Evolutionary conservation across 306 rosid genomes (phyloP).

Genomic region (Casuarina cunninghamiana): DNA sequence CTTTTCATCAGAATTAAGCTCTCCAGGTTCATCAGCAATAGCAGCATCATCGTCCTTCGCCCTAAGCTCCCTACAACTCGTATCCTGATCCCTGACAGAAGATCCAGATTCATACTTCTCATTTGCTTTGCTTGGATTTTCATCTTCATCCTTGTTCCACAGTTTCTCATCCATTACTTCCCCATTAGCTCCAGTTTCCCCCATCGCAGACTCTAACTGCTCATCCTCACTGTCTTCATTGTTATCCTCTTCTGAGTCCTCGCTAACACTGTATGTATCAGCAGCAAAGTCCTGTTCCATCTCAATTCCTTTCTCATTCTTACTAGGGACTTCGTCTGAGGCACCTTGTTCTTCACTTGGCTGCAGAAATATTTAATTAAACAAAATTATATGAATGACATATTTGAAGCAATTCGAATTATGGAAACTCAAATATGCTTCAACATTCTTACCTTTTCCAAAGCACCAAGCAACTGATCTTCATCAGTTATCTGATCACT

Average conservation of each 20-base stretch:
- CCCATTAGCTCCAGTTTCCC: constrained; percentile 66
- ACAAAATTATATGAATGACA: not conserved
- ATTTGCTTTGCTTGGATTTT: constrained; percentile 39
- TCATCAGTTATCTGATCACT: constrained; percentile 88
- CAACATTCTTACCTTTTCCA: constrained; percentile 57
- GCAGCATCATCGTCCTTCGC: constrained; percentile 64
- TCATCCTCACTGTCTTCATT: constrained; percentile 54
- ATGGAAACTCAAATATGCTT: constrained; percentile 9
- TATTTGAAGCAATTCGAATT: not conserved
- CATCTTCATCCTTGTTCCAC: constrained; percentile 74
- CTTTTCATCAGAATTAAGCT: constrained; percentile 49
- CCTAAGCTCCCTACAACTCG: constrained; percentile 65
- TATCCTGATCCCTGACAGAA: constrained; percentile 60
- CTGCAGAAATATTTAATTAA: constrained; percentile 38
- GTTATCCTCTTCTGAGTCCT: constrained; percentile 71
- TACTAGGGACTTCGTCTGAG: constrained; percentile 51
- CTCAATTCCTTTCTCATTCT: constrained; percentile 73
- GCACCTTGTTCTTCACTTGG: constrained; percentile 54
- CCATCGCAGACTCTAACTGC: constrained; percentile 68
- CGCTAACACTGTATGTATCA: constrained; percentile 69
- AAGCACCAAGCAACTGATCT: constrained; percentile 80
- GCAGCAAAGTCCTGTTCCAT: constrained; percentile 85
- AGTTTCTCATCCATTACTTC: constrained; percentile 70
- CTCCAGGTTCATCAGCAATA: constrained; percentile 47
- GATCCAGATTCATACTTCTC: constrained; percentile 78